These are phyloP conservation scores for Didymella glomerata DNA, from an alignment of 2,329 filamentous ascomycete genomes.

Conservation along the genomic window DNA sequence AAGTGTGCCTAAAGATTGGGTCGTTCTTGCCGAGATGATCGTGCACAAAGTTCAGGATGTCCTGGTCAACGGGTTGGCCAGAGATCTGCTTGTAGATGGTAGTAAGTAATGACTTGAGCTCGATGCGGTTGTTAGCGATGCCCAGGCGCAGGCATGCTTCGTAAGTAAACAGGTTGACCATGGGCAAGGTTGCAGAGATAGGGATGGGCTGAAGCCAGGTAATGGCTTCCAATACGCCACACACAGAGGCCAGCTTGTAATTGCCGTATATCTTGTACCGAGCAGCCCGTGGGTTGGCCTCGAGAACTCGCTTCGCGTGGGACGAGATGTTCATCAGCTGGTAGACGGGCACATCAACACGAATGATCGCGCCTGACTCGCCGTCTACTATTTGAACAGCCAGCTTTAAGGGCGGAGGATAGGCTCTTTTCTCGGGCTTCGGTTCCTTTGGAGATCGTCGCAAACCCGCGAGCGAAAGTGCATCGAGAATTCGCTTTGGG, in stretches of 20 bases:
- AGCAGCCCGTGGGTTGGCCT: background rate
- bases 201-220: background rate
- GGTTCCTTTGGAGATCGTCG: background rate
- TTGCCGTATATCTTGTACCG: slow-evolving; percentile 5
- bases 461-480: background rate
- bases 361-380: background rate
- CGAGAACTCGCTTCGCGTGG: background rate
- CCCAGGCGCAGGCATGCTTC: slow-evolving; percentile 11
- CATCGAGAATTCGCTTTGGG: background rate
- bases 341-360: slow-evolving; percentile 3
- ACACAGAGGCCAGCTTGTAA: background rate
- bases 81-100: slow-evolving; percentile 2
- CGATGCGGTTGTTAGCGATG: background rate
- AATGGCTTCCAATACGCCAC: background rate
- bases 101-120: background rate
- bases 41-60: background rate
- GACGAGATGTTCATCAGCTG: background rate
- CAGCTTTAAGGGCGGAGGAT: background rate
- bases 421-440: background rate
- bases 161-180: slow-evolving; percentile 5
- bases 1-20: slow-evolving; percentile 4
- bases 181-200: background rate
- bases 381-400: slow-evolving; percentile 7
- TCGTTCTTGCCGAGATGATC: background rate
- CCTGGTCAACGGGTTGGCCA: background rate